phyloP scores from a whole-genome alignment of 2,329 filamentous ascomycete species.

The Sordariomycetes sp. region DNA sequence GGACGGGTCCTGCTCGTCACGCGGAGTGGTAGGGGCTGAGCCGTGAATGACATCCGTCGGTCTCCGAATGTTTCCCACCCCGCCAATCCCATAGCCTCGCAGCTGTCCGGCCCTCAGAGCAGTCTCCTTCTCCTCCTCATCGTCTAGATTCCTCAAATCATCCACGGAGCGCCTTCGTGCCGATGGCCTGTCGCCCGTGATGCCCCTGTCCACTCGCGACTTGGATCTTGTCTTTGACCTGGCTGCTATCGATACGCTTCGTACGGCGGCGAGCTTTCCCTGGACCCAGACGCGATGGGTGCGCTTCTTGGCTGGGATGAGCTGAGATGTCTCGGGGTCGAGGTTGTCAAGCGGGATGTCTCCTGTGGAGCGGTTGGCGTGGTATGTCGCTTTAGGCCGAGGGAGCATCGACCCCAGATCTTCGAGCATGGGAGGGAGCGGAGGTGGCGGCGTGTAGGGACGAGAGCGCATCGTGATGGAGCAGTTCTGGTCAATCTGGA shows the following conservation, averaged over 20 bases:
- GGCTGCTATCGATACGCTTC: conserved; percentile 21
- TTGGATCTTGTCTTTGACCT: neutral
- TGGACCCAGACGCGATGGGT: conserved; percentile 25
- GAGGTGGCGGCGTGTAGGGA: conserved; percentile 16
- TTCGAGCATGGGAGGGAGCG: conserved; percentile 14
- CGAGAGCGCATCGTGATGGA: conserved; percentile 9
- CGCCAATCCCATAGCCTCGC: conserved; percentile 28
- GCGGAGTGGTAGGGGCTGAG: conserved; percentile 1
- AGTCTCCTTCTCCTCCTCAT: conserved; percentile 17
- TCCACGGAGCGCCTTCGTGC: conserved; percentile 5
- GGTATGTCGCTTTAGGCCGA: conserved; percentile 3
- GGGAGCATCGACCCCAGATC: conserved; percentile 5
- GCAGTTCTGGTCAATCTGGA: too few species aligned
- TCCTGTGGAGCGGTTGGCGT: conserved; percentile 7
- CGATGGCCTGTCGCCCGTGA: neutral
- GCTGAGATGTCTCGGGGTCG: conserved; percentile 19
- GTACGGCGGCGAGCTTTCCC: conserved; percentile 22
- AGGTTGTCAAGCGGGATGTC: conserved; percentile 13
- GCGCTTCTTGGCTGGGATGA: conserved; percentile 17
- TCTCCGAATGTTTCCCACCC: conserved; percentile 26
- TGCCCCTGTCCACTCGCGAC: neutral
- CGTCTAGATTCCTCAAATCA: conserved; percentile 8
- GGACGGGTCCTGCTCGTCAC: neutral
- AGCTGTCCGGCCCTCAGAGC: conserved; percentile 18
- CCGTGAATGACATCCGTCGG: conserved; percentile 14